Evolutionary conservation across 768 basidiomycete genomes (phyloP).

Genomic region (Boletus barrowsii): DNA sequence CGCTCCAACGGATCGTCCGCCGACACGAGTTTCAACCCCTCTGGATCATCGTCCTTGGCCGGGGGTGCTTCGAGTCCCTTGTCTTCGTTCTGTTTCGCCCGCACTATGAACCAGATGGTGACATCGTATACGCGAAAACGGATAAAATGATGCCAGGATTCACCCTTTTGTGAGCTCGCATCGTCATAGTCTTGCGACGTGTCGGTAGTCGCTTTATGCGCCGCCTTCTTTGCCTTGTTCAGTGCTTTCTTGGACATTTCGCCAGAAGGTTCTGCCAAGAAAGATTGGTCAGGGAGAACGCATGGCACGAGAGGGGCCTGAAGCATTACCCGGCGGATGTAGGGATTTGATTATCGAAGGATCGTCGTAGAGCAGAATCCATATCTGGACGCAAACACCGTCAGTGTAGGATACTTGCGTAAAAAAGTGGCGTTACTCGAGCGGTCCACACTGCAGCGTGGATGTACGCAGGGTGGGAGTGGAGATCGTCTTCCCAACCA

Average conservation of each 20-base stretch:
- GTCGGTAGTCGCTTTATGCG: constrained; percentile 56
- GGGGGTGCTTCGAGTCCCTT: constrained; percentile 60
- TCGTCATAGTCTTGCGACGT: constrained; percentile 36
- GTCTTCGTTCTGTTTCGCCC: constrained; percentile 51
- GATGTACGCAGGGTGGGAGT: constrained; percentile 74
- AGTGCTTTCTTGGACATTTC: constrained; percentile 69
- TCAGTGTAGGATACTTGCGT: constrained; percentile 9
- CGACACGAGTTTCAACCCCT: constrained; percentile 68
- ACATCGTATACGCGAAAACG: constrained; percentile 7
- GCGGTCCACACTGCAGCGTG: constrained; percentile 69
- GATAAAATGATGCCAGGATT: constrained; percentile 15
- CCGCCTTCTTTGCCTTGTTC: constrained; percentile 84
- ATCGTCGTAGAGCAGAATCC: constrained; percentile 66
- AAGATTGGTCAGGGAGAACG: constrained; percentile 20
- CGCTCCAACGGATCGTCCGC: constrained; percentile 67
- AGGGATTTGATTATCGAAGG: constrained; percentile 51
- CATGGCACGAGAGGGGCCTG: constrained; percentile 19
- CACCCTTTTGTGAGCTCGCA: constrained; percentile 59
- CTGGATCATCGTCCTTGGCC: constrained; percentile 78
- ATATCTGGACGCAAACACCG: constrained; percentile 52
- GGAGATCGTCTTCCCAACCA: constrained; percentile 76
- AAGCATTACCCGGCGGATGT: constrained; percentile 36
- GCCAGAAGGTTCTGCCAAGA: constrained; percentile 10
- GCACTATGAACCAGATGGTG: constrained; percentile 17
- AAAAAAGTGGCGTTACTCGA: constrained; percentile 42